phyloP scores from a whole-genome alignment of 805 yeast genomes.

The Candida pini region DNA sequence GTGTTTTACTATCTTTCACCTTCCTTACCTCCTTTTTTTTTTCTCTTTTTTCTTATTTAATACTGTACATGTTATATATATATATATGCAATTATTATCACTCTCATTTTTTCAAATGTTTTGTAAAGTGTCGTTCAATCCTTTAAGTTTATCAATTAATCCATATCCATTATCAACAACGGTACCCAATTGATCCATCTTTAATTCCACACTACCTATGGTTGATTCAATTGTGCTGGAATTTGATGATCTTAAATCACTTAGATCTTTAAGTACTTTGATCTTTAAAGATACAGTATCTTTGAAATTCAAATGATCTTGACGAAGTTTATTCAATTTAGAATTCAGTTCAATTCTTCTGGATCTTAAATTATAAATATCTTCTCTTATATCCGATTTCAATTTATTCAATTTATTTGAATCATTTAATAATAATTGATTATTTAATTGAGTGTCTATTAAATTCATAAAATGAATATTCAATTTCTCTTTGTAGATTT shows the following conservation, averaged over 20 bases:
- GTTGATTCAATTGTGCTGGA: no score
- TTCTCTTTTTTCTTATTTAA: neutral
- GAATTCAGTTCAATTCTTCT: slow-evolving; percentile 19
- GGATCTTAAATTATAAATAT: slow-evolving; percentile 25
- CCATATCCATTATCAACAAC: slow-evolving; percentile 22
- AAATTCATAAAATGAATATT: slow-evolving; percentile 26
- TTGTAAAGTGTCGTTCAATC: slow-evolving; percentile 22
- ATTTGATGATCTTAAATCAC: no score
- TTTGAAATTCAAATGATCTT: slow-evolving; percentile 7
- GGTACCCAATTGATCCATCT: slow-evolving; percentile 14
- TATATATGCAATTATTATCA: neutral
- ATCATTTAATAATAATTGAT: slow-evolving; percentile 27
- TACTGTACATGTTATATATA: neutral
- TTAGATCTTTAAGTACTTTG: slow-evolving; percentile 12
- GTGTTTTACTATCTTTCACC: neutral
- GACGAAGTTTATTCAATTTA: slow-evolving; percentile 17
- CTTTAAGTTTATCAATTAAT: slow-evolving; percentile 22
- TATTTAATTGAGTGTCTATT: slow-evolving; percentile 32
- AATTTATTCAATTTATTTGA: slow-evolving; percentile 23
- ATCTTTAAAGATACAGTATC: slow-evolving; percentile 10
- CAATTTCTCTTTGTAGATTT: slow-evolving; percentile 19
- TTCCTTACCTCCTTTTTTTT: neutral
- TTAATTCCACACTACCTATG: slow-evolving; percentile 11
- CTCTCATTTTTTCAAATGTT: neutral
- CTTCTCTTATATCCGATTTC: slow-evolving; percentile 26